Evolutionary conservation across 768 basidiomycete species (phyloP).

Genomic region (Baorangia bicolor): DNA sequence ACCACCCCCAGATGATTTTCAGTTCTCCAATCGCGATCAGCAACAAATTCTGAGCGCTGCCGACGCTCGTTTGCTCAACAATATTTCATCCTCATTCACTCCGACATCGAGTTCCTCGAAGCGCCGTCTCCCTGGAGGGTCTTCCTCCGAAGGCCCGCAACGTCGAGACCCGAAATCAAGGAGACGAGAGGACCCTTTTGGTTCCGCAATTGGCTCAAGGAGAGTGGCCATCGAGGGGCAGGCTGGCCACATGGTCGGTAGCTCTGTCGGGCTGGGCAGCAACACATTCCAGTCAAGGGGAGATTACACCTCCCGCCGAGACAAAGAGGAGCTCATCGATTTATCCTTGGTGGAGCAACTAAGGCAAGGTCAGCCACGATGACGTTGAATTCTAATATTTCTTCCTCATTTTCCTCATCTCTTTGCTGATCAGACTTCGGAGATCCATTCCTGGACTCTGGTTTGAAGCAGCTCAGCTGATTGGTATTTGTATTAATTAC

Average conservation of each 20-base stretch:
- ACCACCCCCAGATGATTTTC: slow-evolving; percentile 37
- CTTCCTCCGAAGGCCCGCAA: slow-evolving; percentile 41
- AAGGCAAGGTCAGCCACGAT: slow-evolving; percentile 46
- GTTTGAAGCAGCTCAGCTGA: slow-evolving; percentile 28
- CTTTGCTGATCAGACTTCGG: slow-evolving; percentile 44
- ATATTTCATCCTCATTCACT: slow-evolving; percentile 19
- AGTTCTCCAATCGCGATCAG: slow-evolving; percentile 30
- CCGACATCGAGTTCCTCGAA: slow-evolving; percentile 40
- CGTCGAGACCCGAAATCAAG: slow-evolving; percentile 52
- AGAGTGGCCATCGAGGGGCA: slow-evolving; percentile 27
- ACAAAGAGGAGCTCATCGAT: slow-evolving; percentile 59
- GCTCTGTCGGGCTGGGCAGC: slow-evolving; percentile 11
- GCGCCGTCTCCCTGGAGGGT: slow-evolving; percentile 51
- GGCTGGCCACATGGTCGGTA: slow-evolving; percentile 6
- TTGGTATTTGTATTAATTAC: not conserved
- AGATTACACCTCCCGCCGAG: slow-evolving; percentile 44
- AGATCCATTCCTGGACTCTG: slow-evolving; percentile 50
- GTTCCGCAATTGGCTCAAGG: slow-evolving; percentile 19
- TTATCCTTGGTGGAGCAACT: slow-evolving; percentile 47
- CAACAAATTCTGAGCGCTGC: slow-evolving; percentile 23
- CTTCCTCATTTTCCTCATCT: not conserved
- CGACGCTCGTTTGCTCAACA: slow-evolving; percentile 22
- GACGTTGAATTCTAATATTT: not conserved
- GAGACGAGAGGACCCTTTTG: slow-evolving; percentile 44
- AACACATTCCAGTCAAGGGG: slow-evolving; percentile 29